These are phyloP conservation scores for Phytophthora pinifolia DNA, from an alignment of 352 stramenopile species.

Conservation along the genomic window DNA sequence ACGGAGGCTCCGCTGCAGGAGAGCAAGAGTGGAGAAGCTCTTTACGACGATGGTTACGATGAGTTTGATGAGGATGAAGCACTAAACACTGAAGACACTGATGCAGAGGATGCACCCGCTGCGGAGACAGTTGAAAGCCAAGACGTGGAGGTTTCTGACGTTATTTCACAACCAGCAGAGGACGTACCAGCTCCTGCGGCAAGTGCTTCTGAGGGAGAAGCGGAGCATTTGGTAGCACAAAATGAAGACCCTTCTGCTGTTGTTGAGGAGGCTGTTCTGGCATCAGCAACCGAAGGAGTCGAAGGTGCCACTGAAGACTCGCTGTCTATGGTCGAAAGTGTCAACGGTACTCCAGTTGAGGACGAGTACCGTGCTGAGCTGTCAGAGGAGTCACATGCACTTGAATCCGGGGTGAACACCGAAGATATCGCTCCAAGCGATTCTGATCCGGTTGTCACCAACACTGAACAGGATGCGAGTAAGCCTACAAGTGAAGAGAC, in stretches of 20 bases:
- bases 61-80: conserved; percentile 34
- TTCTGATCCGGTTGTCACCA: not conserved
- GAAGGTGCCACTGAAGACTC: not conserved
- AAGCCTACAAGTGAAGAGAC: not conserved
- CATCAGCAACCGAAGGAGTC: not conserved
- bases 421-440: not conserved
- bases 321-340: not conserved
- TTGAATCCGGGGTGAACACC: not conserved
- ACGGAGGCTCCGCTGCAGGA: conserved; percentile 15
- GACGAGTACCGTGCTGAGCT: not conserved
- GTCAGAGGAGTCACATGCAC: conserved; percentile 1
- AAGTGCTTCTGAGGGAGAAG: not conserved
- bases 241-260: not conserved
- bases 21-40: conserved; percentile 39
- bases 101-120: conserved; percentile 1
- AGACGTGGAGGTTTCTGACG: conserved; percentile 1
- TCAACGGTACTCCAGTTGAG: not conserved
- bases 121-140: conserved; percentile 1
- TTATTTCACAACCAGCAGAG: not conserved
- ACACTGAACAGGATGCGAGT: not conserved
- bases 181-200: not conserved
- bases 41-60: conserved; percentile 38
- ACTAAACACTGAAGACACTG: conserved; percentile 6
- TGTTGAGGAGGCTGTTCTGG: conserved; percentile 1
- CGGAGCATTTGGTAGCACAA: conserved; percentile 1